Conservation (phyloP, 345 rosid genomes). For the Syzygium aqueum region DNA sequence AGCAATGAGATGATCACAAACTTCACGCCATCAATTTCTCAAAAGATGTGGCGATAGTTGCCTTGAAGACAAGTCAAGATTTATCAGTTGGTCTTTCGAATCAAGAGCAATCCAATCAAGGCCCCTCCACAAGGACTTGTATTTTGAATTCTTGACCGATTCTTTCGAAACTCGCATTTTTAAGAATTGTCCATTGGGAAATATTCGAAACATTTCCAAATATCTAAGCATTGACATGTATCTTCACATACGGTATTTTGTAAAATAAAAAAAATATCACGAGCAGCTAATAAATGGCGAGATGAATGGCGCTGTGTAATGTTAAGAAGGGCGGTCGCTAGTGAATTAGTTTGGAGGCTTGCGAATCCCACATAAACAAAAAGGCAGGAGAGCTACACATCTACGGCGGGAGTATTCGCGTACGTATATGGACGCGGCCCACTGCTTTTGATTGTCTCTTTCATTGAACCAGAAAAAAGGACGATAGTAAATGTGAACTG, state of each 20-base stretch:
- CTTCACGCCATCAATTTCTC: not conserved
- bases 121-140: not conserved
- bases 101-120: not conserved
- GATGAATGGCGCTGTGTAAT: not conserved
- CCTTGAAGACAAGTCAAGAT: too few species aligned
- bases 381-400: not conserved
- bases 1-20: not conserved
- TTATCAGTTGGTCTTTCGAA: too few species aligned
- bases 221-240: not conserved
- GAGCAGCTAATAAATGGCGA: not conserved
- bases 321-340: not conserved
- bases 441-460: not conserved
- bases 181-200: not conserved
- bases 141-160: not conserved
- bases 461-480: not conserved
- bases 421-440: not conserved
- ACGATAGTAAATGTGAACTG: not conserved
- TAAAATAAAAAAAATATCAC: not conserved
- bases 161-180: too few species aligned
- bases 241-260: rapidly evolving
- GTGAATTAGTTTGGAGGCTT: not conserved
- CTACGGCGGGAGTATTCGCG: not conserved
- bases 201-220: not conserved
- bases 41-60: not conserved
- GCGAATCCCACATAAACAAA: not conserved